These are phyloP conservation scores for Capronia americana DNA, from an alignment of 2,329 filamentous ascomycete species.

Conservation along the genomic window DNA sequence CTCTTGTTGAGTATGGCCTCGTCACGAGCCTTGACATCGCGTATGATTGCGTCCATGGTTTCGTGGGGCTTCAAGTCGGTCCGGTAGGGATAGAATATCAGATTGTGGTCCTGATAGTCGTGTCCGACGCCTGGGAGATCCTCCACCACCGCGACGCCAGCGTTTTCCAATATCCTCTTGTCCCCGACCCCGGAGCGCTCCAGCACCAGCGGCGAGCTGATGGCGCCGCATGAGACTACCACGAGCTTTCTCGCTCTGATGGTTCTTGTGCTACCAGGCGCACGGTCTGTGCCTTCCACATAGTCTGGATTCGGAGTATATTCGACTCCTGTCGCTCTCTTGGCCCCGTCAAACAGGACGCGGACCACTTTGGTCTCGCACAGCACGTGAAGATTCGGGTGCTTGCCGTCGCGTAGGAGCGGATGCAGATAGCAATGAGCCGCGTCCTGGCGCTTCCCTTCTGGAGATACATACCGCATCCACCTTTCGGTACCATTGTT, in stretches of 20 bases:
- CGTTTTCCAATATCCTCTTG: constrained; percentile 49
- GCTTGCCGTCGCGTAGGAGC: constrained; percentile 54
- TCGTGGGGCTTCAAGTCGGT: constrained; percentile 30
- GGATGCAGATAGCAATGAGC: constrained; percentile 63
- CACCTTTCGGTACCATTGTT: constrained; percentile 38
- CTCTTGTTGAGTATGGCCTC: background rate
- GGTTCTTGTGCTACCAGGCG: constrained; percentile 57
- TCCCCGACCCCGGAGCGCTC: constrained; percentile 67
- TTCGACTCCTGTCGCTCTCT: constrained; percentile 64
- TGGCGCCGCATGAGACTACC: constrained; percentile 64
- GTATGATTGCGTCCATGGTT: background rate
- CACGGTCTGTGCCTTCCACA: constrained; percentile 60
- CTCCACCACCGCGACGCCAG: constrained; percentile 52
- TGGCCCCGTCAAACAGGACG: constrained; percentile 61
- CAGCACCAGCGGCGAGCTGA: constrained; percentile 63
- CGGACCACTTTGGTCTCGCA: constrained; percentile 62
- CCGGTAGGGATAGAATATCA: constrained; percentile 61
- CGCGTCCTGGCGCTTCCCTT: constrained; percentile 63
- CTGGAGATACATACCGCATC: constrained; percentile 56
- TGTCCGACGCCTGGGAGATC: constrained; percentile 55
- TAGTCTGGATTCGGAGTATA: constrained; percentile 63
- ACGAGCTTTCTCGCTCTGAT: constrained; percentile 61
- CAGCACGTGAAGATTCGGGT: constrained; percentile 66
- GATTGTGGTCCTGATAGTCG: constrained; percentile 61
- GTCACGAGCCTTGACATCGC: background rate